Evolutionary conservation across 2,329 filamentous ascomycete species (phyloP), one percentile per base, ranked within the genome.

Genomic region (Pseudocercospora musae): DNA sequence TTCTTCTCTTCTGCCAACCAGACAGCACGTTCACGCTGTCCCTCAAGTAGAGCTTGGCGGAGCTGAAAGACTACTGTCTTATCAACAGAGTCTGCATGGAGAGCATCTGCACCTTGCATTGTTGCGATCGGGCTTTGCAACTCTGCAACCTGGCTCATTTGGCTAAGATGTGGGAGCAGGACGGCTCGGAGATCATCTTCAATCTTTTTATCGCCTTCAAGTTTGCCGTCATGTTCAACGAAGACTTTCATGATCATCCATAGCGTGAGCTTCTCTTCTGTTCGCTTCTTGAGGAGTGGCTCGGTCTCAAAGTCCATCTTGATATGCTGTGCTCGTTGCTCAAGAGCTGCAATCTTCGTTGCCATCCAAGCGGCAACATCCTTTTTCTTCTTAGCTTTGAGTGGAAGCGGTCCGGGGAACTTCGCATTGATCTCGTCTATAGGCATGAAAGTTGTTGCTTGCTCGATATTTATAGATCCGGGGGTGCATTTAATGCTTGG

Each of bases 341-440:
- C 91, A 37, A 97, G 78, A 0, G 80, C 79, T 40, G 91, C 88
- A 60, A 98, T 94, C 57, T 89, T 91, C 62, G 84, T 80, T 4
- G 83, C 85, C 49, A 99, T 81, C 95, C 96, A 99, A 1, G 86
- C 77, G 48, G 93, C 70, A 0, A 92, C 85, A 59, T 99, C 94
- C 79, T 98, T 99, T 82, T 99, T 99, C 82, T 96, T 98, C 82
- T 96, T 98, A 1, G 88, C 87, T 74, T 97, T 98, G 44, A 87
- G 85, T 75, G 89, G 92, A 27, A 99, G 79, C 2, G 96, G 95
- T 0, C 95, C 95, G 0, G 95, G 95, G 71, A 98, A 98, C 69
- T 88, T 92, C 18, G 86, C 84, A 54, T 95, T 79, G 2, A 87
- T 84, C 33, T 95, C 91, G 23, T 86, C 81, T 8, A 92, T 79